Conservation (phyloP, 2,329 filamentous ascomycete genomes). For the Scedosporium dehoogii region DNA sequence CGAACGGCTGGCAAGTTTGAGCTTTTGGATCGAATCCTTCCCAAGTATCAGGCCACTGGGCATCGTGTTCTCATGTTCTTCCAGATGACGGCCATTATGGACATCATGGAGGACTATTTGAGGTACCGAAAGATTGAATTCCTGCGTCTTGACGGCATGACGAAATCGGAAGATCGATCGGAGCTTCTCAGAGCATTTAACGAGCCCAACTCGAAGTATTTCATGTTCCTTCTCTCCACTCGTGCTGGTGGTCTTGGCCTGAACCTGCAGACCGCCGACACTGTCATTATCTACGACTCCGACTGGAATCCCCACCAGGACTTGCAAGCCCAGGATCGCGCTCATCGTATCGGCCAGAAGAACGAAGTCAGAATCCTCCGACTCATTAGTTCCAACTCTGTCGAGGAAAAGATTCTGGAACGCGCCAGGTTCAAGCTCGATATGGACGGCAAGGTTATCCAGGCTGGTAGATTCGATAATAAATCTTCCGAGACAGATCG, state of each 20-base stretch:
- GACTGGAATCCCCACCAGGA: slow-evolving; percentile 99
- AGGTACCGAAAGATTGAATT: slow-evolving; percentile 76
- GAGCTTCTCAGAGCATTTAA: slow-evolving; percentile 87
- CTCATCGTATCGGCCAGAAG: slow-evolving; percentile 99
- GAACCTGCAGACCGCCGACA: slow-evolving; percentile 95
- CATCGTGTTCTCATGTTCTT: slow-evolving; percentile 99
- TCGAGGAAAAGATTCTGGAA: slow-evolving; percentile 97
- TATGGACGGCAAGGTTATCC: slow-evolving; percentile 99
- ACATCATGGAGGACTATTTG: slow-evolving; percentile 99
- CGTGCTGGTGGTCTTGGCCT: slow-evolving; percentile 96
- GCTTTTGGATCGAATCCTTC: slow-evolving; percentile 79
- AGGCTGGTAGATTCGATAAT: slow-evolving; percentile 98
- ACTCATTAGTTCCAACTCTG: slow-evolving; percentile 91
- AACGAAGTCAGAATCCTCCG: slow-evolving; percentile 96
- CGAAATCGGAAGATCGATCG: slow-evolving; percentile 94
- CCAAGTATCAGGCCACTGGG: slow-evolving; percentile 83
- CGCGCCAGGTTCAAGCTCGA: slow-evolving; percentile 96
- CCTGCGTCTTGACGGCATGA: slow-evolving; percentile 88
- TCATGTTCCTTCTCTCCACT: slow-evolving; percentile 97
- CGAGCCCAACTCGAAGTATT: slow-evolving; percentile 79
- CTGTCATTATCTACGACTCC: slow-evolving; percentile 98
- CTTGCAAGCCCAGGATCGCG: slow-evolving; percentile 98
- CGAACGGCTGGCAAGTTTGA: slow-evolving; percentile 96
- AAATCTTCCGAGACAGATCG: slow-evolving; percentile 98
- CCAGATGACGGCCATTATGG: slow-evolving; percentile 99